phyloP scores from a whole-genome alignment of 2,329 filamentous ascomycete genomes.

The Alternaria dauci region DNA sequence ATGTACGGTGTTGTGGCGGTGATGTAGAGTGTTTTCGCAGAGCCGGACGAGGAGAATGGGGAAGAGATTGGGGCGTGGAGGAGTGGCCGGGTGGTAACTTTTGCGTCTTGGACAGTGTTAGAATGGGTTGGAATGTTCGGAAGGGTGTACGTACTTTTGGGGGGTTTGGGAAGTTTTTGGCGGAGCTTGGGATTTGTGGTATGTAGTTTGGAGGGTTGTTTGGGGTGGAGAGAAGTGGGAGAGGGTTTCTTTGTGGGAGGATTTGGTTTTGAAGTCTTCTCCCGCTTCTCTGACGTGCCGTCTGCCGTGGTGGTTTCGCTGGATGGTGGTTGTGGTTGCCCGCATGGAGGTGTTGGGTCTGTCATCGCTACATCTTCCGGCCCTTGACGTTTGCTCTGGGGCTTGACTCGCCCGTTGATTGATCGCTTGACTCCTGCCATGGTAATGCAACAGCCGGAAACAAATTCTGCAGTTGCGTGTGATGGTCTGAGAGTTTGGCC shows the following conservation, averaged over 20 bases:
- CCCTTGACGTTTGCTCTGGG: slow-evolving; percentile 1
- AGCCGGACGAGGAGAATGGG: slow-evolving; percentile 58
- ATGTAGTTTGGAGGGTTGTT: slow-evolving; percentile 4
- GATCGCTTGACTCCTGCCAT: slow-evolving; percentile 41
- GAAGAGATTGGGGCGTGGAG: slow-evolving; percentile 64
- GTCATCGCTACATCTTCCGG: slow-evolving; percentile 8
- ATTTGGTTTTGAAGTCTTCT: neutral
- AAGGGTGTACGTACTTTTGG: slow-evolving; percentile 29
- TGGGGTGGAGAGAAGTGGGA: neutral
- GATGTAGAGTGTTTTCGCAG: slow-evolving; percentile 71
- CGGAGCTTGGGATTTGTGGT: neutral
- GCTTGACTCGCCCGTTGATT: slow-evolving; percentile 33
- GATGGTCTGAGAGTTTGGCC: neutral
- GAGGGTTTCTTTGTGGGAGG: neutral
- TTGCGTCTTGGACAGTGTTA: slow-evolving; percentile 51
- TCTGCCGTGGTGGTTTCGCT: slow-evolving; percentile 14
- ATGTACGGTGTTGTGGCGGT: slow-evolving; percentile 72
- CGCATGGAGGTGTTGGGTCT: slow-evolving; percentile 25
- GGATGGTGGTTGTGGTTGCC: slow-evolving; percentile 20
- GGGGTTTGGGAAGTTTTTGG: slow-evolving; percentile 32
- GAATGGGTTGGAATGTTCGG: neutral
- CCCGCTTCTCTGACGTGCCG: slow-evolving; percentile 1
- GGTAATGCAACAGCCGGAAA: neutral
- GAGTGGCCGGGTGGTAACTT: slow-evolving; percentile 65
- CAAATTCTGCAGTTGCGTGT: neutral